phyloP scores from a whole-genome alignment of 768 basidiomycete species.

The Kwoniella dendrophila region DNA sequence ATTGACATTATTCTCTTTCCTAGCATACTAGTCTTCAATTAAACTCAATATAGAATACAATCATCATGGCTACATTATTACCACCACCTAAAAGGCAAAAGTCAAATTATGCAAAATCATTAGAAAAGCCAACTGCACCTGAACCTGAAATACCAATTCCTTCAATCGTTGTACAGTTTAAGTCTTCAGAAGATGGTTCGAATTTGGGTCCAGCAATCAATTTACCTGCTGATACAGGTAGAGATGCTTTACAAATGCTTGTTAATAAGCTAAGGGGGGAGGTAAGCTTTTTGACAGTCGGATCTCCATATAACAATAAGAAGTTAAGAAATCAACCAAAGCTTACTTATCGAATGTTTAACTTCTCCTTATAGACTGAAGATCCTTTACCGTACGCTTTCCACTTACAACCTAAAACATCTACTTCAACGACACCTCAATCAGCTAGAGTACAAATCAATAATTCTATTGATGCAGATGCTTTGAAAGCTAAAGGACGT shows the following conservation, averaged over 20 bases:
- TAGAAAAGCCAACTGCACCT: slow-evolving; percentile 55
- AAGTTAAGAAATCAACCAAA: too few species aligned
- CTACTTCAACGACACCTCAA: slow-evolving; percentile 50
- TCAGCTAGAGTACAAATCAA: slow-evolving; percentile 81
- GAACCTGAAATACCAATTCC: slow-evolving; percentile 59
- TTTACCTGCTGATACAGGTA: slow-evolving; percentile 79
- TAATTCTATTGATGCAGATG: slow-evolving; percentile 78
- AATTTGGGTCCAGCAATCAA: slow-evolving; percentile 83
- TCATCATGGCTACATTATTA: slow-evolving; percentile 76
- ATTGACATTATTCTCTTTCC: neutral
- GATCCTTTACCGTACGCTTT: slow-evolving; percentile 92
- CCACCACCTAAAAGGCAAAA: slow-evolving; percentile 89
- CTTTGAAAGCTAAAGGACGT: slow-evolving; percentile 62
- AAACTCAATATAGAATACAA: neutral
- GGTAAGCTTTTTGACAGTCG: slow-evolving; percentile 59
- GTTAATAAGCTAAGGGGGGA: slow-evolving; percentile 81
- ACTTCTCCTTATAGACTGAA: slow-evolving; percentile 75
- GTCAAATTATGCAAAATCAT: slow-evolving; percentile 59
- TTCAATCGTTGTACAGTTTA: slow-evolving; percentile 86
- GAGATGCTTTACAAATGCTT: slow-evolving; percentile 82
- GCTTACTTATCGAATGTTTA: too few species aligned
- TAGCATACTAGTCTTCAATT: neutral
- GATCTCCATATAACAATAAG: too few species aligned
- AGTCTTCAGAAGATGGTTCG: slow-evolving; percentile 80
- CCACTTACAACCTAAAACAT: slow-evolving; percentile 63